Percentiles rank a stretch among this genome's conserved stretches.
These are phyloP conservation scores for Tuber aestivum DNA, from an alignment of 495 filamentous ascomycete genomes.

Conservation along the genomic window DNA sequence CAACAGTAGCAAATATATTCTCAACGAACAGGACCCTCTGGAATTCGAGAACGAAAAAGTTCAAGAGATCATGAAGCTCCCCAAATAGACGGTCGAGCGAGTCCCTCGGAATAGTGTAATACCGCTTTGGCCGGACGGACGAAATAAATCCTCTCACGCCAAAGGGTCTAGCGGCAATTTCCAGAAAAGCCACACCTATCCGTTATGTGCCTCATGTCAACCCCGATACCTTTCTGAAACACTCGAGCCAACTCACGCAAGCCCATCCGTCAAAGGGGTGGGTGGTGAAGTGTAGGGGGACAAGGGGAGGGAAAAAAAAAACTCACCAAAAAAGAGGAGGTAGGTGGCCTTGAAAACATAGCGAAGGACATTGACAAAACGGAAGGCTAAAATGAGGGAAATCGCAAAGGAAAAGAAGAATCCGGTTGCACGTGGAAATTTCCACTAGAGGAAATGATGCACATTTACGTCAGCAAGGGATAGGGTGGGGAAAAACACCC, in stretches of 20 bases:
- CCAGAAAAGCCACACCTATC: constrained; percentile 66
- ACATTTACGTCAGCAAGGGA: constrained; percentile 40
- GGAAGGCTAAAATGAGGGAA: constrained; percentile 75
- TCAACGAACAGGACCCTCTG: constrained; percentile 93
- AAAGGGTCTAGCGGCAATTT: constrained; percentile 68
- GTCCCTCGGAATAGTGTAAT: constrained; percentile 84
- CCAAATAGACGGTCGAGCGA: constrained; percentile 72
- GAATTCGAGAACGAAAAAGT: constrained; percentile 96
- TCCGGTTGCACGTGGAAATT: constrained; percentile 70
- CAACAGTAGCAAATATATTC: constrained; percentile 73
- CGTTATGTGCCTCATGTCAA: constrained; percentile 22
- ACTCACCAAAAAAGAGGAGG: constrained; percentile 59
- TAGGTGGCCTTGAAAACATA: constrained; percentile 84
- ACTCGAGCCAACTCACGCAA: background rate
- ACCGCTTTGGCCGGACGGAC: constrained; percentile 81
- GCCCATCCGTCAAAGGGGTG: constrained; percentile 15
- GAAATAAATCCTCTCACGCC: constrained; percentile 73
- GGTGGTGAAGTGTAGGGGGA: background rate
- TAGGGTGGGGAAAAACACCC: constrained; percentile 10
- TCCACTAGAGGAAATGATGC: constrained; percentile 50
- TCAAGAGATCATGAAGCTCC: constrained; percentile 83
- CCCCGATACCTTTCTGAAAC: constrained; percentile 30
- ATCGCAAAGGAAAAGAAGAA: constrained; percentile 72
- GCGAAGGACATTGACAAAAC: constrained; percentile 82
- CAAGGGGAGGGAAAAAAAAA: constrained; percentile 10